phyloP scores from a whole-genome alignment of 352 stramenopile genomes.

The Globisporangium nagaii region DNA sequence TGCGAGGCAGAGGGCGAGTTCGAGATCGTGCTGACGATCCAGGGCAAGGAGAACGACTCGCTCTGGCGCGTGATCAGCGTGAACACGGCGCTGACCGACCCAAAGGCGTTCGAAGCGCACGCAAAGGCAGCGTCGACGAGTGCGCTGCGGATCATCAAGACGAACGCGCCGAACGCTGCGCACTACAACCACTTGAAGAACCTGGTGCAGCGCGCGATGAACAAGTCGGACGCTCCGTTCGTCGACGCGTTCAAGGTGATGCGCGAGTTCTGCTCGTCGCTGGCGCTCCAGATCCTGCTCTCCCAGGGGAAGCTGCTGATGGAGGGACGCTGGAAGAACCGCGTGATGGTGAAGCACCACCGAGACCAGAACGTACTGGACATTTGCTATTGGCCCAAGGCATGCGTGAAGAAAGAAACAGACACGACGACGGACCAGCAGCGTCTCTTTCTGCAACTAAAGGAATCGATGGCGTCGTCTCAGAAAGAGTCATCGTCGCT shows the following conservation, averaged over 20 bases:
- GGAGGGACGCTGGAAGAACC: constrained; percentile 77
- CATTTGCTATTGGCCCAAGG: constrained; percentile 79
- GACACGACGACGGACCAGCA: constrained; percentile 56
- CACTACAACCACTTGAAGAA: constrained; percentile 85
- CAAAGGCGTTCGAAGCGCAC: constrained; percentile 47
- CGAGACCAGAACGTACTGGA: constrained; percentile 74
- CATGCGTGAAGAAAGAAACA: constrained; percentile 51
- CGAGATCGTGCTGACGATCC: constrained; percentile 79
- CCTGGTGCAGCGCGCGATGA: constrained; percentile 81
- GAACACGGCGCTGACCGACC: constrained; percentile 67
- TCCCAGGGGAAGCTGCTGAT: constrained; percentile 73
- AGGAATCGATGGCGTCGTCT: constrained; percentile 23
- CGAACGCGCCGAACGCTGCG: constrained; percentile 53
- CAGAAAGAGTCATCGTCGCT: constrained; percentile 13
- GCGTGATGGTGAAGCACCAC: constrained; percentile 74
- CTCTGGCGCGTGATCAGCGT: constrained; percentile 80
- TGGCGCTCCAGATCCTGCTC: constrained; percentile 71
- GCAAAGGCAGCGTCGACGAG: constrained; percentile 54
- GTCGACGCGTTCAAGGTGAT: constrained; percentile 78
- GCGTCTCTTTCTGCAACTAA: constrained; percentile 49
- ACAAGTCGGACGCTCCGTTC: constrained; percentile 75
- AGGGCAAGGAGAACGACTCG: constrained; percentile 69
- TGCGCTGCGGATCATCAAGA: constrained; percentile 71
- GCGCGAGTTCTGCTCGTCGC: constrained; percentile 76
- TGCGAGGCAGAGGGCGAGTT: constrained; percentile 76